Percentiles rank a stretch among this genome's conserved stretches.
phyloP scores from a whole-genome alignment of 139 green algal genomes.

The Limnomonas spitsbergensis region DNA sequence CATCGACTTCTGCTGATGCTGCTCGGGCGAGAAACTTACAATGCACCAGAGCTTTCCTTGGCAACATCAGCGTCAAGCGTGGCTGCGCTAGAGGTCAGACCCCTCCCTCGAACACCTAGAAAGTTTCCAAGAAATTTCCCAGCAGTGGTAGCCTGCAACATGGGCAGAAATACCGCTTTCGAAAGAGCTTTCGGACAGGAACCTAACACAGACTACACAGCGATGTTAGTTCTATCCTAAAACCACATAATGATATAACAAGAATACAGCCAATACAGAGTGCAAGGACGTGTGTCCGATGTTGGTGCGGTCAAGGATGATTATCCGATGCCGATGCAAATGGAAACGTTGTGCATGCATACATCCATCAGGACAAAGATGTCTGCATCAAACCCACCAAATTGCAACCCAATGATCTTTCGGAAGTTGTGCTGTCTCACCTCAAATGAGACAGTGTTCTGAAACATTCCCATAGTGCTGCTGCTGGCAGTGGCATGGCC shows the following conservation, averaged over 20 bases:
- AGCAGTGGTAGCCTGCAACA: not conserved
- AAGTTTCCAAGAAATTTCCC: constrained; percentile 13
- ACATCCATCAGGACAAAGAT: too few species aligned
- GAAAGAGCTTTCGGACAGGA: not conserved
- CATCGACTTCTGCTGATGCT: not conserved
- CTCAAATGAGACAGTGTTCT: not conserved
- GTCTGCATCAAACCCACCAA: too few species aligned
- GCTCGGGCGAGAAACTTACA: not conserved
- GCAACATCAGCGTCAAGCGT: not conserved
- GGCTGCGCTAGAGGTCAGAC: not conserved
- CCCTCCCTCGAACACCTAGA: not conserved
- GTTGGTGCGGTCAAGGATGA: not conserved
- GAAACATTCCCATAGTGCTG: not conserved
- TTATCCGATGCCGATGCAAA: not conserved
- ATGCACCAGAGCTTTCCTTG: not conserved
- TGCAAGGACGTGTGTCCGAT: not conserved
- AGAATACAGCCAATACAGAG: not conserved
- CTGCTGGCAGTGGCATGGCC: not conserved
- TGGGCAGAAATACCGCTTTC: not conserved
- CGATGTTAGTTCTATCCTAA: too few species aligned
- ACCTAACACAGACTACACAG: too few species aligned
- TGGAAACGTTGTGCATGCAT: too few species aligned
- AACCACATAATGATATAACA: not conserved
- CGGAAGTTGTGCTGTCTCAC: not conserved
- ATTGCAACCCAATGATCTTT: constrained; percentile 9